Evolutionary conservation across 306 rosid genomes (phyloP).

Genomic region (Arachis hypogaea): DNA sequence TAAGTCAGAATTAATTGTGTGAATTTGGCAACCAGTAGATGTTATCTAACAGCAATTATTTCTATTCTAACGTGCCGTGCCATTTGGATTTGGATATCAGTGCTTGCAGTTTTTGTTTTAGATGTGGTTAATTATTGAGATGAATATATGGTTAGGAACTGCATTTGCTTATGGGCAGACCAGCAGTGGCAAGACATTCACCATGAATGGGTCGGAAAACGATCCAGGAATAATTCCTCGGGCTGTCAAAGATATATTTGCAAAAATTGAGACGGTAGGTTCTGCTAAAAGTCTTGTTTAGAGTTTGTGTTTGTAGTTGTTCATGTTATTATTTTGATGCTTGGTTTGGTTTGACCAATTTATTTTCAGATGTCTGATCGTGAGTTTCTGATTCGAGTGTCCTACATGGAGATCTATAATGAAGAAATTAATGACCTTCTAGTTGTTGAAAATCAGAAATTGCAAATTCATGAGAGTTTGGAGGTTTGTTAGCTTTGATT

Average conservation of each 20-base stretch:
- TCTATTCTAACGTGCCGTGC: background rate
- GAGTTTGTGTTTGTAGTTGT: conserved; percentile 11
- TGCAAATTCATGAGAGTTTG: conserved; percentile 95
- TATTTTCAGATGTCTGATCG: conserved; percentile 65
- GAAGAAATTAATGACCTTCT: conserved; percentile 95
- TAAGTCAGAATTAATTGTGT: background rate
- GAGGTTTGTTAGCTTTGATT: conserved; percentile 59
- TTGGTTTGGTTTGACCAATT: conserved; percentile 20
- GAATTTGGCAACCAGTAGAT: background rate
- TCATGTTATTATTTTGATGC: conserved; percentile 12
- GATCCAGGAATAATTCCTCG: conserved; percentile 86
- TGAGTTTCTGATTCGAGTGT: conserved; percentile 88
- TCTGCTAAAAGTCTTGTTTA: background rate
- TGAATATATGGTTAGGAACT: conserved; percentile 62
- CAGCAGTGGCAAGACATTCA: conserved; percentile 98
- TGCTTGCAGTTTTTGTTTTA: conserved; percentile 20
- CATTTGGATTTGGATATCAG: conserved; percentile 22
- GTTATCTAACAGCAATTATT: background rate
- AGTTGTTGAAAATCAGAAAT: conserved; percentile 79
- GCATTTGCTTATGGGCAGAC: conserved; percentile 99
- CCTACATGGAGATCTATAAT: conserved; percentile 95
- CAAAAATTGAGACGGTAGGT: conserved; percentile 67
- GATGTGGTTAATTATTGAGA: conserved; percentile 34
- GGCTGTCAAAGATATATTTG: conserved; percentile 79
- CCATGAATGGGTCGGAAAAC: conserved; percentile 86